These are phyloP conservation scores for Chalciporus piperatus DNA, from an alignment of 768 basidiomycete genomes.

Conservation along the genomic window DNA sequence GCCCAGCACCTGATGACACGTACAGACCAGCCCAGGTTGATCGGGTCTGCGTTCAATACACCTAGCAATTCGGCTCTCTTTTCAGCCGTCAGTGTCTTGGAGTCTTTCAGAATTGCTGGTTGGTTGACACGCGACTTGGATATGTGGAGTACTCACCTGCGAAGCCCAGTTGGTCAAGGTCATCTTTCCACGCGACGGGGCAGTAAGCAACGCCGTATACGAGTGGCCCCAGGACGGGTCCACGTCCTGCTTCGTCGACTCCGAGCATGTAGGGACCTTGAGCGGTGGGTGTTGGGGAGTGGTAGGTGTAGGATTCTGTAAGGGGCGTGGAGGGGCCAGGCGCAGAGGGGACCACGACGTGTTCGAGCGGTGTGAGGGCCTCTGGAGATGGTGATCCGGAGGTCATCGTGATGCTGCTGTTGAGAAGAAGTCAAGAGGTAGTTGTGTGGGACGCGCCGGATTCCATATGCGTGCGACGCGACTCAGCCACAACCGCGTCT, in stretches of 20 bases:
- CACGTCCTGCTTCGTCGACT: constrained; percentile 98
- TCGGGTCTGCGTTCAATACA: constrained; percentile 65
- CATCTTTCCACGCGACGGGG: constrained; percentile 69
- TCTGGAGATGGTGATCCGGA: not conserved
- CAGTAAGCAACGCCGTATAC: constrained; percentile 97
- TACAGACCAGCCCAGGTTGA: constrained; percentile 79
- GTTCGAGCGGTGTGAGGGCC: constrained; percentile 3
- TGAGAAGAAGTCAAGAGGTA: not conserved
- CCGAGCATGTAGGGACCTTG: constrained; percentile 88
- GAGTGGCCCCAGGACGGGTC: constrained; percentile 92
- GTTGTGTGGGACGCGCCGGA: too few relatives aligned
- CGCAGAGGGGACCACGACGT: constrained; percentile 48
- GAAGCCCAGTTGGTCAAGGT: constrained; percentile 81
- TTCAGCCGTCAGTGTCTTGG: constrained; percentile 81
- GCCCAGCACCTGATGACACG: constrained; percentile 60
- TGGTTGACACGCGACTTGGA: too few relatives aligned
- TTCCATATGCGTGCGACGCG: too few relatives aligned
- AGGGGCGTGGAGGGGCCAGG: constrained; percentile 57
- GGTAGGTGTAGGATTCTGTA: constrained; percentile 71
- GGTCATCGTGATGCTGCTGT: not conserved
- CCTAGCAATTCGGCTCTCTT: constrained; percentile 62
- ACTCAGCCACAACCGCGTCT: too few relatives aligned
- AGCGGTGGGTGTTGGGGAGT: constrained; percentile 67
- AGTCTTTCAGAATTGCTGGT: constrained; percentile 53
- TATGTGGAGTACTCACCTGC: constrained; percentile 55